A percentile compares a stretch with the other conserved stretches of the same genome.
These are phyloP conservation scores for Hymenoscyphus scutula DNA, from an alignment of 2,329 filamentous ascomycete genomes.

Conservation along the genomic window DNA sequence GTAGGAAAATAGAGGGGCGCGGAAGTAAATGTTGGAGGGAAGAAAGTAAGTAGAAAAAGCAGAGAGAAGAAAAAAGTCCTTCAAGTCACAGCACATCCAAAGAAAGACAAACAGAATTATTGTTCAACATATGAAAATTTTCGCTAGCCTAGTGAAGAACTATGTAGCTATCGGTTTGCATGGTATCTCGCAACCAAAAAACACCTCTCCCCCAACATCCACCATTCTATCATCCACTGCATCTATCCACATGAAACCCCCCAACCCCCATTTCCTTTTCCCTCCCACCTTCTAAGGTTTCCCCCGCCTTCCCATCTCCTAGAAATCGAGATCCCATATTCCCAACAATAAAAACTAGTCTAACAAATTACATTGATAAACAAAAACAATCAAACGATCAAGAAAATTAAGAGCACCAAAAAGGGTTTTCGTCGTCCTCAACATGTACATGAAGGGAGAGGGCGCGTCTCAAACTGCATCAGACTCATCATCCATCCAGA, in stretches of 20 bases:
- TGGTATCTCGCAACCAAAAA: neutral
- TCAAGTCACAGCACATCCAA: neutral
- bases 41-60: neutral
- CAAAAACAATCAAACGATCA: neutral
- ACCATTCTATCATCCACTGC: constrained; percentile 2
- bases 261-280: neutral
- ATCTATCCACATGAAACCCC: neutral
- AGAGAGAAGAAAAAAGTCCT: neutral
- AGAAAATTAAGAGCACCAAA: neutral
- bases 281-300: too few species aligned
- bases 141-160: neutral
- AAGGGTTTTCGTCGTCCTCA: neutral
- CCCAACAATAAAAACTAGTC: neutral
- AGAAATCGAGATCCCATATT: neutral
- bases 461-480: neutral
- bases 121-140: constrained; percentile 1
- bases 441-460: neutral
- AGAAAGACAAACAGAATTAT: neutral
- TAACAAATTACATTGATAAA: neutral
- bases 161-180: neutral
- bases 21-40: too few species aligned
- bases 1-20: neutral
- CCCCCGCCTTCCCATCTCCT: too few species aligned
- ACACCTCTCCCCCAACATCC: too few species aligned
- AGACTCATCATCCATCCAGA: neutral